These are phyloP conservation scores for Colletotrichum siamense DNA, from an alignment of 2,329 filamentous ascomycete genomes.

Conservation along the genomic window DNA sequence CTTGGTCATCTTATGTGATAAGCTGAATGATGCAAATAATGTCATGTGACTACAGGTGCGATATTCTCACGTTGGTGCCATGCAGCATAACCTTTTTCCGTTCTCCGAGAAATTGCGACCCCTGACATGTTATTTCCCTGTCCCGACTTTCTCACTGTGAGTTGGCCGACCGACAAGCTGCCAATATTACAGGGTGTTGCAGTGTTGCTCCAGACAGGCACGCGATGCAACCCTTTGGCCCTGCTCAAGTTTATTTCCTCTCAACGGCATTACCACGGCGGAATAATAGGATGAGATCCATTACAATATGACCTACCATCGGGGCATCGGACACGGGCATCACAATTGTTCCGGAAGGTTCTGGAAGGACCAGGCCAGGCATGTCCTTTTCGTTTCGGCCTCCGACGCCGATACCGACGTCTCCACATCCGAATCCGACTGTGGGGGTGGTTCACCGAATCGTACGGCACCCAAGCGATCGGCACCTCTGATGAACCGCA, in stretches of 20 bases:
- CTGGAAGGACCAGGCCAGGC: not conserved
- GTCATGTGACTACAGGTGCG: not conserved
- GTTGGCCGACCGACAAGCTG: not conserved
- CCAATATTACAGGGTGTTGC: not conserved
- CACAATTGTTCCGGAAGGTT: not conserved
- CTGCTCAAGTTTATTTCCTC: not conserved
- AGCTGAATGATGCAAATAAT: not conserved
- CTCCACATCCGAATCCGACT: not conserved
- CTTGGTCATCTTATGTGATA: not conserved
- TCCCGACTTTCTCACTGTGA: not conserved
- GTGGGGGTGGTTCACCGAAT: not conserved
- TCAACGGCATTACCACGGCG: not conserved
- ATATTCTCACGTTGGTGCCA: not conserved
- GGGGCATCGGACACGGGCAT: not conserved
- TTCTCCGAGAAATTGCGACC: fast-evolving
- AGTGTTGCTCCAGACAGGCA: not conserved
- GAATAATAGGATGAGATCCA: fast-evolving
- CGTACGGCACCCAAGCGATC: not conserved
- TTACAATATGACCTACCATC: not conserved
- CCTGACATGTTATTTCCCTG: fast-evolving
- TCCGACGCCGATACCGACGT: not conserved
- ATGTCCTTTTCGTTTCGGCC: not conserved
- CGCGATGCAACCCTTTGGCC: not conserved
- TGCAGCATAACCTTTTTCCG: not conserved
- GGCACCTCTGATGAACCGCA: not conserved